Evolutionary conservation across 169 alveolate species (phyloP), one percentile per base, ranked within the genome.

Genomic region (Perkinsus chesapeaki): DNA sequence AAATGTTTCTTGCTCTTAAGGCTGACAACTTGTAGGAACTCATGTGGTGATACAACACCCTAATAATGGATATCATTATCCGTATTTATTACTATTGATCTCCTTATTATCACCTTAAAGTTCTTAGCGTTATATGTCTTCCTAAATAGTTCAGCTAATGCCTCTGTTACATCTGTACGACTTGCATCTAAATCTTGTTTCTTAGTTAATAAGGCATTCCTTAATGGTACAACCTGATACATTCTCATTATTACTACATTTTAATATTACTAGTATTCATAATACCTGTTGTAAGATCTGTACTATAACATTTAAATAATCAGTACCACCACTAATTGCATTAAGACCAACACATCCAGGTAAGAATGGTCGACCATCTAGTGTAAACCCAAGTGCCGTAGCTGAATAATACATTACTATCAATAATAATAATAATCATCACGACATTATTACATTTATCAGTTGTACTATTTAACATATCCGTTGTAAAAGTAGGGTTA

Each of bases 101-200:
- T 31, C 39, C 91, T n/a, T 39, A 10, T 34, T 0, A 1, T 97
- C 23, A 99, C 99, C 95, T 99, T 99, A 96, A 99, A 98, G 96
- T 98, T 99, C 92, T 97, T 96, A 39, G 99, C 98, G 96, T 98
- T 99, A 98, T 98, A 99, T 73, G 98, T 98, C 96, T 99, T 99
- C 95, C 98, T 96, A 73, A 98, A 94, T 73, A 99, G 95, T 95
- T 99, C 99, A 43, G 99, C 97, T 60, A 99, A 96, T 48, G 82
- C 82, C 82, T 60, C 82, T 0, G 82, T 60, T 1, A 60, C 31
- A 60, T 60, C 82, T 0, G 82, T 60, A 3, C 82, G 82, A 16
- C 82, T 60, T 7, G 23, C 82, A 23, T 60, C 82, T 20, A 60
- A 34, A 16, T 60, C 82, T 16, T 60, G 82, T 16, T 60, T 60